Evolutionary conservation across 202 grass and related monocot genomes (phyloP).

Genomic region (Tripidium arundinaceum): DNA sequence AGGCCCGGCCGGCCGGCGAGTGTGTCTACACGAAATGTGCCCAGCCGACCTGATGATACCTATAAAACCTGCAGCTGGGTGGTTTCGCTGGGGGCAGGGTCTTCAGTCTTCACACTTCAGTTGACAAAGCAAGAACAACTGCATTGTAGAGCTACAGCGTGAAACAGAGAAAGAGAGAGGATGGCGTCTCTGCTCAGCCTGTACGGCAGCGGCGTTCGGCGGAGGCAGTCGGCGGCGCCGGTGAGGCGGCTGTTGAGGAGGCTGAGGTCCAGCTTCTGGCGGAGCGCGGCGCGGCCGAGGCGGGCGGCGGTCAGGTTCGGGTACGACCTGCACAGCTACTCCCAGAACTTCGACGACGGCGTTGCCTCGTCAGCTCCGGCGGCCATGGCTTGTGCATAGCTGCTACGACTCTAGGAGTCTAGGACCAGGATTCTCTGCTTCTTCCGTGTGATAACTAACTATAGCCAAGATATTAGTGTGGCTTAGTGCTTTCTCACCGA

Average conservation of each 20-base stretch:
- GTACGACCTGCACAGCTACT: conserved; percentile 49
- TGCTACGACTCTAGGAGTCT: not conserved
- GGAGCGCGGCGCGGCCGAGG: not conserved
- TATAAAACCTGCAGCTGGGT: not conserved
- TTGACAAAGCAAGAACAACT: not conserved
- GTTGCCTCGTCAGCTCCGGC: not conserved
- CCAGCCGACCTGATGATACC: not conserved
- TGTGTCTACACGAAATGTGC: not conserved
- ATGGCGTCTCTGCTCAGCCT: not conserved
- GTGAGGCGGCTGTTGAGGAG: conserved; percentile 32
- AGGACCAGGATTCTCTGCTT: not conserved
- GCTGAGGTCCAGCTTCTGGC: conserved; percentile 16
- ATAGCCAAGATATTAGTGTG: not conserved
- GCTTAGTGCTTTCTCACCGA: not conserved
- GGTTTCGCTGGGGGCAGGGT: no score
- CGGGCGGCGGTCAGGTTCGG: not conserved
- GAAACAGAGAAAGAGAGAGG: not conserved
- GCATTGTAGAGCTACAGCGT: not conserved
- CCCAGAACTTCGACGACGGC: conserved; percentile 54
- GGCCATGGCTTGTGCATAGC: not conserved
- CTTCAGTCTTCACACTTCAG: not conserved
- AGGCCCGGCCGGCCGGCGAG: not conserved
- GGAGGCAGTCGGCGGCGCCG: not conserved
- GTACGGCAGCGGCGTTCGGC: not conserved
- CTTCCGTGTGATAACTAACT: not conserved